A percentile compares a stretch with the other conserved stretches of the same genome.
phyloP scores from a whole-genome alignment of 2,329 filamentous ascomycete species.

The Paecilomyces formosus region DNA sequence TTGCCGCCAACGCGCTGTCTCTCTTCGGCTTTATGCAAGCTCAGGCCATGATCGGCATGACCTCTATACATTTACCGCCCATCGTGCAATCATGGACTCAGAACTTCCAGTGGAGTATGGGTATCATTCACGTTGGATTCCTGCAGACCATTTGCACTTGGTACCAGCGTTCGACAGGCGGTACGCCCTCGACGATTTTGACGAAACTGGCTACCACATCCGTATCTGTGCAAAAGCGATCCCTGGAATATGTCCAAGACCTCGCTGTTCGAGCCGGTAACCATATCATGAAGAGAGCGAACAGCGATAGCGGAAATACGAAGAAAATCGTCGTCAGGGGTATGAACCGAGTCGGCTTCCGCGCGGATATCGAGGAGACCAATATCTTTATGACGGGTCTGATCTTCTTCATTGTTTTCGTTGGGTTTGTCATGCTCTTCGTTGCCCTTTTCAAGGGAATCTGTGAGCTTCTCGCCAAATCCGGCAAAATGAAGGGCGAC shows the following conservation, averaged over 20 bases:
- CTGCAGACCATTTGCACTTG: conserved; percentile 85
- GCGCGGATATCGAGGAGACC: conserved; percentile 73
- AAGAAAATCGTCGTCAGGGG: conserved; percentile 57
- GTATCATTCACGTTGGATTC: conserved; percentile 81
- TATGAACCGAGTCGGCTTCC: conserved; percentile 84
- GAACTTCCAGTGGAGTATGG: conserved; percentile 98
- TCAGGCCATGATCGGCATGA: conserved; percentile 84
- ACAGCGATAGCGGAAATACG: conserved; percentile 47
- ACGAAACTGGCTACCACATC: conserved; percentile 67
- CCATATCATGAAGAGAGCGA: conserved; percentile 48
- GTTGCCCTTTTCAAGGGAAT: conserved; percentile 74
- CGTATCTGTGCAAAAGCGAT: conserved; percentile 71
- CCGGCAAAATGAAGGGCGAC: conserved; percentile 71
- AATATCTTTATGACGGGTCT: conserved; percentile 92
- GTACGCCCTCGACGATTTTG: conserved; percentile 70
- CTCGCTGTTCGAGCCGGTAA: conserved; percentile 23
- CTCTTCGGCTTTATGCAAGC: conserved; percentile 92
- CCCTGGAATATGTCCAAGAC: conserved; percentile 31
- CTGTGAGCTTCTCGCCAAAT: conserved; percentile 68
- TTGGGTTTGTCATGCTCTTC: conserved; percentile 63
- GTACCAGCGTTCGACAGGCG: conserved; percentile 92
- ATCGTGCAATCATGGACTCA: conserved; percentile 91
- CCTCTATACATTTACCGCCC: conserved; percentile 71
- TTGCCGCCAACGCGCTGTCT: conserved; percentile 88
- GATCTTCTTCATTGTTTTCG: conserved; percentile 80